These are phyloP conservation scores for Tuber calosporum DNA, from an alignment of 495 filamentous ascomycete species.

Conservation along the genomic window DNA sequence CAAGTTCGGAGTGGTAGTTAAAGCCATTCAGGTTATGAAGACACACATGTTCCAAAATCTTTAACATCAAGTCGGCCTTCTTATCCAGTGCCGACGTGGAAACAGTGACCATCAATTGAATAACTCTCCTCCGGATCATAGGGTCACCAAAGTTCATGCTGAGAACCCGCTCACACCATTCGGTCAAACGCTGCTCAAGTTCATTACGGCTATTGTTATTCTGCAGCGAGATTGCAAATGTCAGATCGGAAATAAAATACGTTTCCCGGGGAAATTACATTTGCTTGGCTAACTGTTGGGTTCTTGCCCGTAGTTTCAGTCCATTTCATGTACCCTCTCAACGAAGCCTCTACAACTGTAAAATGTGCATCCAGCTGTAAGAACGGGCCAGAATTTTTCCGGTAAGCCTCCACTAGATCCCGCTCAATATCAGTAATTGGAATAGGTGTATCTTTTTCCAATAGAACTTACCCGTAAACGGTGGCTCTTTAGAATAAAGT, in stretches of 20 bases:
- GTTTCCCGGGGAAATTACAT: slow-evolving; percentile 38
- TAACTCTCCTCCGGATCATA: slow-evolving; percentile 69
- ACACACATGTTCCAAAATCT: slow-evolving; percentile 65
- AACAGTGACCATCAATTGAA: slow-evolving; percentile 78
- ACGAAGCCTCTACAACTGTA: slow-evolving; percentile 78
- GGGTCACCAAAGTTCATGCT: slow-evolving; percentile 79
- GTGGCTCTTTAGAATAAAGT: slow-evolving; percentile 62
- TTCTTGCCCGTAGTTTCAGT: slow-evolving; percentile 48
- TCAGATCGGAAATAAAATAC: slow-evolving; percentile 14
- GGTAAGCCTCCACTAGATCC: slow-evolving; percentile 59
- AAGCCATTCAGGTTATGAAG: not conserved
- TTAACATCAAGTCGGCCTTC: slow-evolving; percentile 70
- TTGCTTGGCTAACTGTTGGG: slow-evolving; percentile 52
- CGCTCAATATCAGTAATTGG: slow-evolving; percentile 40
- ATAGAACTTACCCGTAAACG: slow-evolving; percentile 57
- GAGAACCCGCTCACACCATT: slow-evolving; percentile 71
- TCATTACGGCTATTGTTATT: slow-evolving; percentile 56
- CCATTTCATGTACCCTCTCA: slow-evolving; percentile 88
- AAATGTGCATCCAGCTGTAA: slow-evolving; percentile 82
- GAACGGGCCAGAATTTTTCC: slow-evolving; percentile 67
- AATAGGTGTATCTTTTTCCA: not conserved
- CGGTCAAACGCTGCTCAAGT: slow-evolving; percentile 63
- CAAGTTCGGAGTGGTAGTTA: not conserved
- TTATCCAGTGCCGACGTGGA: slow-evolving; percentile 74
- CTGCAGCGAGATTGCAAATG: slow-evolving; percentile 24